Evolutionary conservation across 441 rosid species (phyloP).

Genomic region (Euphorbia schlechtendalii): DNA sequence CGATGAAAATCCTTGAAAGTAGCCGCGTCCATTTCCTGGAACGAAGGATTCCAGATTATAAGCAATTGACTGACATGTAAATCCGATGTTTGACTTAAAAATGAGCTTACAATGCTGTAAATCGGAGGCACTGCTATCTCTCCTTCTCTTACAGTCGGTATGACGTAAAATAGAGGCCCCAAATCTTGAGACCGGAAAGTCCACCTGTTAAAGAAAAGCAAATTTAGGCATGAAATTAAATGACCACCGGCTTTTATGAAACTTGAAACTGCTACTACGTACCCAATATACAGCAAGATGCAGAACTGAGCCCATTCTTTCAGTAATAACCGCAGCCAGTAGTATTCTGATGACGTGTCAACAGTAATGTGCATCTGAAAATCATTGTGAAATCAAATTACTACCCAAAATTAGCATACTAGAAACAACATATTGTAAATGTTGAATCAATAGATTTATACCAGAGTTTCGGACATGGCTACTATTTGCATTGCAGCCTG

Average conservation of each 20-base stretch:
- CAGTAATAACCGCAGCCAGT: constrained; percentile 71
- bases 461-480: constrained; percentile 78
- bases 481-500: constrained; percentile 87
- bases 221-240: constrained; percentile 5
- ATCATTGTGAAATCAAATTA: constrained; percentile 13
- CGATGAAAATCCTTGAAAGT: constrained; percentile 55
- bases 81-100: too few relatives aligned
- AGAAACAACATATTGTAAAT: not conserved
- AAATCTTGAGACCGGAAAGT: constrained; percentile 79
- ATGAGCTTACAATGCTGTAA: constrained; percentile 63
- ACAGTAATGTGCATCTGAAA: constrained; percentile 64
- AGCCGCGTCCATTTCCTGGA: constrained; percentile 85
- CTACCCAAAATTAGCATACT: too few relatives aligned
- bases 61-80: too few relatives aligned
- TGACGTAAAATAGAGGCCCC: constrained; percentile 69
- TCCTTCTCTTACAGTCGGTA: constrained; percentile 56
- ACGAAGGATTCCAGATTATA: not conserved
- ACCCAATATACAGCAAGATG: constrained; percentile 82
- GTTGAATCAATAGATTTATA: constrained; percentile 21
- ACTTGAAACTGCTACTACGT: too few relatives aligned
- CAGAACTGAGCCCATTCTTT: constrained; percentile 85
- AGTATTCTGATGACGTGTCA: constrained; percentile 56
- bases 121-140: constrained; percentile 54
- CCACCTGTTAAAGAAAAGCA: constrained; percentile 52
- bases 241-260: too few relatives aligned